Evolutionary conservation across 2,329 filamentous ascomycete species (phyloP).

Genomic region (Chrysosporium queenslandicum): DNA sequence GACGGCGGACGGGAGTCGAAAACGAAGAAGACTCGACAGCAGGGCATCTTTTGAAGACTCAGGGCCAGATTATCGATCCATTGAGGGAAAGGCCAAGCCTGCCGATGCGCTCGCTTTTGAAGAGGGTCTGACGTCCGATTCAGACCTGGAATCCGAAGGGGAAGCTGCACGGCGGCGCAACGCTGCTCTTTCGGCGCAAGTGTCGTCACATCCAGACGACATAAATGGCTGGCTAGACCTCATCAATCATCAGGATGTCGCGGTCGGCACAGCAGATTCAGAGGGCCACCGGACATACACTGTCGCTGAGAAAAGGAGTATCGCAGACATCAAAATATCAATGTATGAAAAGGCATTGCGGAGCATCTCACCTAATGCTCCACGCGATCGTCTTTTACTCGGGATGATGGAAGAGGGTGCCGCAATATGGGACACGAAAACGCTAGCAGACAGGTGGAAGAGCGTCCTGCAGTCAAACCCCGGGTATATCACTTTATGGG

Average conservation of each 20-base stretch:
- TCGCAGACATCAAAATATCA: conserved; percentile 68
- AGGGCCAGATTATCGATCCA: conserved; percentile 53
- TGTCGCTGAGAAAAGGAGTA: conserved; percentile 54
- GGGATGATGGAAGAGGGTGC: conserved; percentile 63
- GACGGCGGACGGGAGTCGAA: conserved; percentile 23
- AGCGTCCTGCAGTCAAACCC: conserved; percentile 48
- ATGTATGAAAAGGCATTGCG: conserved; percentile 68
- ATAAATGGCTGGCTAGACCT: conserved; percentile 65
- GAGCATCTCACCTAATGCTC: conserved; percentile 40
- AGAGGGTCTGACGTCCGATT: conserved; percentile 41
- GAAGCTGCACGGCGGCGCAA: conserved; percentile 37
- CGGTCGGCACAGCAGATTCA: conserved; percentile 43
- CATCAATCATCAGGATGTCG: conserved; percentile 63
- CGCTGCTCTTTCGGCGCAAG: conserved; percentile 51
- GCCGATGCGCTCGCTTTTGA: conserved; percentile 39
- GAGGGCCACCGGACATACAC: conserved; percentile 37
- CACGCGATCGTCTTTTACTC: conserved; percentile 53
- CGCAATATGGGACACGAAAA: conserved; percentile 61
- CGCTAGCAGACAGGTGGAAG: conserved; percentile 55
- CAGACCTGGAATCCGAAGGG: conserved; percentile 34
- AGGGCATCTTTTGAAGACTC: conserved; percentile 28
- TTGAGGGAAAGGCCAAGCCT: conserved; percentile 52
- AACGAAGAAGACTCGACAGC: conserved; percentile 32
- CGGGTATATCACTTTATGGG: conserved; percentile 58
- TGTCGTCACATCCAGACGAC: conserved; percentile 57